Evolutionary conservation across 805 yeast genomes (phyloP), one percentile per base, ranked within the genome.

Genomic region (Wickerhamomyces strasburgensis): DNA sequence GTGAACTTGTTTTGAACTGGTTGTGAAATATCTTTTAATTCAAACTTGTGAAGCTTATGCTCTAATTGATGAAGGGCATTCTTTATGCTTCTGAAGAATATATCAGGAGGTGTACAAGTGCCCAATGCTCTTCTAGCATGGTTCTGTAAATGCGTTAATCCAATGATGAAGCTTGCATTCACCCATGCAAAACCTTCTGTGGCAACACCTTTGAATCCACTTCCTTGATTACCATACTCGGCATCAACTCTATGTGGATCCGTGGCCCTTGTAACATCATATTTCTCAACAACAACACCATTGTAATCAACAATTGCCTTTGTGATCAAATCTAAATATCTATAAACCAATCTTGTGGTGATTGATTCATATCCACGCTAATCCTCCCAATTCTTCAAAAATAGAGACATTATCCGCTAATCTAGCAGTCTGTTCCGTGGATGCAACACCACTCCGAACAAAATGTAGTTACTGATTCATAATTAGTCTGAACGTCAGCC

Each of bases 121-220:
- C 95, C 96, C 43, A 88, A 65, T 1, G 89, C 86, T 43, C 95
- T 69, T 40, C 70, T 70, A 3, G 89, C 88, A 46, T 75, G 79
- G 34, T 69, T 67, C 44, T 77, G 78, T 60, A 84, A 63, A 41
- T 74, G 75, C 16, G 80, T 70, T 43, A 87, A 63, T 0, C 96
- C 96, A 43, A 83, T 58, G 19, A 82, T 52, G 59, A 75, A 88
- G 49, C 93, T 79, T 5, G 98, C 83, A 64, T 90, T 90, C 35
- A 90, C 96, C 98, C 98, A 90, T 1, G 98, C 98, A 60, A 90
- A 90, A 1, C 98, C 98, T 62, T 93, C 97, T 6, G 84, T 80
- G 0, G 95, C 95, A 29, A 84, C 96, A 32, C 96, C 96, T 57
- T 84, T 83, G 56, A 88, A 85, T 43, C 82, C 95, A 1, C 85